These are phyloP conservation scores for Chimonanthus praecox DNA, from an alignment of 164 flowering plant species.

Conservation along the genomic window DNA sequence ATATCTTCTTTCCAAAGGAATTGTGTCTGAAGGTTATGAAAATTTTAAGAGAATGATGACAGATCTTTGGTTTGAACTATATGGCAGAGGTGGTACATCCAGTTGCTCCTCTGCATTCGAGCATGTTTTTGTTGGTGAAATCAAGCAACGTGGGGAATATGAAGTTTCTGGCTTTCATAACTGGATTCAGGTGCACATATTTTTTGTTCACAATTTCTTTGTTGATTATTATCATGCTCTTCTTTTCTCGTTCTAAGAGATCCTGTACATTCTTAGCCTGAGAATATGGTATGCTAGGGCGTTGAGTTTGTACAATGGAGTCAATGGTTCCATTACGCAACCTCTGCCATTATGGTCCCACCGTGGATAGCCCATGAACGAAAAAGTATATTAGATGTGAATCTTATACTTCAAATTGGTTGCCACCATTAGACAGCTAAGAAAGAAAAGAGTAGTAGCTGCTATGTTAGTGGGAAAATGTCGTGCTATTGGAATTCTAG, in stretches of 20 bases:
- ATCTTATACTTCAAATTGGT: no score
- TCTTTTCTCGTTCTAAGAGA: neutral
- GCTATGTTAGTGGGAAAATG: neutral
- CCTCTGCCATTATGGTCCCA: neutral
- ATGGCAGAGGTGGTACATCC: slow-evolving; percentile 79
- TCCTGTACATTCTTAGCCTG: neutral
- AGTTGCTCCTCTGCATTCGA: slow-evolving; percentile 87
- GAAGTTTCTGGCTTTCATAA: slow-evolving; percentile 94
- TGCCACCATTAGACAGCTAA: no score
- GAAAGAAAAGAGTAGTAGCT: neutral
- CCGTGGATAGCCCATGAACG: neutral
- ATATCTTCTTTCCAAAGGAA: slow-evolving; percentile 57
- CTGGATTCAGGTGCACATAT: slow-evolving; percentile 75
- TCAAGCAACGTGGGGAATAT: slow-evolving; percentile 63
- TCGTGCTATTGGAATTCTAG: neutral
- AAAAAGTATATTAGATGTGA: neutral
- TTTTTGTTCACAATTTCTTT: neutral
- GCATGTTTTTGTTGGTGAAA: slow-evolving; percentile 98
- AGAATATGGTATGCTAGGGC: neutral
- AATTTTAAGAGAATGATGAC: slow-evolving; percentile 68
- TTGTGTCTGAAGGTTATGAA: slow-evolving; percentile 36
- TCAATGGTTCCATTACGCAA: neutral
- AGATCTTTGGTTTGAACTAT: slow-evolving; percentile 82
- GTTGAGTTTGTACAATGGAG: neutral
- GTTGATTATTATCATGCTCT: neutral